Base-by-base conservation (phyloP, 2,329 filamentous ascomycete species). In the Colletotrichum ledebouriae region DNA sequence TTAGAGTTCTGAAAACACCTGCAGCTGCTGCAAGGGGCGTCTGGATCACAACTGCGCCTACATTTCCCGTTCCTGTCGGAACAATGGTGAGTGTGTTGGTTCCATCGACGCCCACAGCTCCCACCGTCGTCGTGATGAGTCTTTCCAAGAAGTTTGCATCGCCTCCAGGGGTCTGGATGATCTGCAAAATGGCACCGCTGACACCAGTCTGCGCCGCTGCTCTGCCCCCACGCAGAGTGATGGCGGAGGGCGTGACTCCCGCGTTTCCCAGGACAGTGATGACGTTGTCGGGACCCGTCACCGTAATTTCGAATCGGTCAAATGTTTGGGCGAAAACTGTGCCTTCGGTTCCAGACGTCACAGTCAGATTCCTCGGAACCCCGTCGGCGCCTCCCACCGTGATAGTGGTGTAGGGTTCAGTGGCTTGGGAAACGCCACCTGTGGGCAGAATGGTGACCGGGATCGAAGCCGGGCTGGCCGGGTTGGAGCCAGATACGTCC, bases 181-280 rank as follows among this genome's bases (percentile, higher is more conserved):
- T 68, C 33, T 60, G 61, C 34, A 68, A 15, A 6, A 34, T 52
- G 6, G 33, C 52, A 1, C 25, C 34, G 49, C 25, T 10, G n/a
- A 17, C 7, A 41, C 17, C 33, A 12, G 55, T 59, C 47, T 59
- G 53, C 12, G 20, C 10, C 1, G 46, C n/a, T n/a, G 13, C 39
- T 34, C 53, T 33, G 6, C 9, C 17, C 7, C 41, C 41, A 17
- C 46, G 44, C 6, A 68, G 3, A 9, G 61, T 65, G 34, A 68
- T 59, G 41, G 55, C 20, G 11, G 39, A 49, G 9, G 65, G 65
- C 3, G 33, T 50, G n/a, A 56, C 55, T 5, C 65, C 65, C 4
- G 49, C 65, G 41, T 68, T 65, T 7, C 65, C 65, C 2, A 68
- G 15, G 10, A 68, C 55, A 3, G 65, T 68, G 11, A 68, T 68